Evolutionary conservation across 345 rosid species (phyloP), one percentile per base, ranked within the genome.

Genomic region (Euphorbia tirucalli): DNA sequence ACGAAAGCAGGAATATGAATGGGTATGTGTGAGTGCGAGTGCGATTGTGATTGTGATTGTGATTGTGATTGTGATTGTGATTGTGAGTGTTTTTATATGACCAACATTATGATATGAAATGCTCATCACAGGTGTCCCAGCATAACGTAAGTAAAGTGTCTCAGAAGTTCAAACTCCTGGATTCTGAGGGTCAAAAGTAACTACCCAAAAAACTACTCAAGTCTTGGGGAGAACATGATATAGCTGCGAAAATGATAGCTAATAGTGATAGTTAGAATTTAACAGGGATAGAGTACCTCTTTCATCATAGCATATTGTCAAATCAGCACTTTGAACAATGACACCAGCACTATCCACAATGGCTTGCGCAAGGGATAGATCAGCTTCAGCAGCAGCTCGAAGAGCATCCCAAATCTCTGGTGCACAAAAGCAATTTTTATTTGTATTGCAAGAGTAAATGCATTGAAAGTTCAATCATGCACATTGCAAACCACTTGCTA

Each of bases 391-490:
- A 19, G 98, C 93, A 57, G 92, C 90, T 71, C 88, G 80, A 56
- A 95, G 88, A 49, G 99, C 97, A 84, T 90, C 97, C 92, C 97
- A 93, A 65, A 90, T 86, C 86, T 90, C 91, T 93, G 81, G 54
- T 6, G 24, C 19, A 58, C 54, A 19, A 21, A 19, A 28, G 39
- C 62, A 65, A 39, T 32, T n/a, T 18, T 27, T 62, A 57, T 28
- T n/a, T 22, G 3, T 43, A 9, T 61, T 41, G 50, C 48, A 24
- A 24, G 44, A 35, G 13, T 27, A 65, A 14, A 69, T 16, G 11
- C 19, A 44, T 13, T 18, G 32, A 59, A 16, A 25, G 15, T 2
- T 65, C 55, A n/a, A 44, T 49, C 18, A 24, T 4, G 25, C 21
- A 27, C 27, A 3, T 56, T 41, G 28, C 16, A 50, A 30, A 10